These are phyloP conservation scores for Geranium brycei DNA, from an alignment of 345 rosid species.

Conservation along the genomic window DNA sequence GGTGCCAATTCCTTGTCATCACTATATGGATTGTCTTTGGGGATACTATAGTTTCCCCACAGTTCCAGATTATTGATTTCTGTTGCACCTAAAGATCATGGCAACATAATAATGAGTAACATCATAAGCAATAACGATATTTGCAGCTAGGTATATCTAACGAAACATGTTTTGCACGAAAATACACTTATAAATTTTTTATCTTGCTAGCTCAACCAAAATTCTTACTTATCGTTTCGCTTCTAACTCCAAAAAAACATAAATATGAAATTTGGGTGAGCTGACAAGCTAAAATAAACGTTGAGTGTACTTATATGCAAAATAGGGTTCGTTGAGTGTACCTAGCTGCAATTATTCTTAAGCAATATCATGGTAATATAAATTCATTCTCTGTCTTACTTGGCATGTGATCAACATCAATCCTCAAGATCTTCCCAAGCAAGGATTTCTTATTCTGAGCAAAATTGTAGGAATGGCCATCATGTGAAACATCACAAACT, in stretches of 20 bases:
- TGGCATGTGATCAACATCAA: conserved; percentile 31
- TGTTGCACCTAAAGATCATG: conserved; percentile 16
- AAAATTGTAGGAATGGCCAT: conserved; percentile 31
- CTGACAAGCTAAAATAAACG: too few species aligned
- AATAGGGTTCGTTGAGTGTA: too few species aligned
- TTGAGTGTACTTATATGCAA: too few species aligned
- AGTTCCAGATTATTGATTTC: conserved; percentile 17
- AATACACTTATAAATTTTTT: too few species aligned
- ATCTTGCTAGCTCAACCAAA: too few species aligned
- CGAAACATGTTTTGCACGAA: too few species aligned
- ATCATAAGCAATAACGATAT: too few species aligned
- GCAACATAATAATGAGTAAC: not conserved
- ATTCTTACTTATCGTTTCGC: too few species aligned
- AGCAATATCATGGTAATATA: too few species aligned
- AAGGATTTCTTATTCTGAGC: conserved; percentile 43
- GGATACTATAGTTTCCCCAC: conserved; percentile 50
- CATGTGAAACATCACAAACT: conserved; percentile 36
- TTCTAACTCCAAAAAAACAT: not conserved
- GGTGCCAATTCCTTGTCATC: conserved; percentile 27
- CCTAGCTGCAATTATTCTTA: too few species aligned
- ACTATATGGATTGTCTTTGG: conserved; percentile 35
- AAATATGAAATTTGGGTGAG: too few species aligned
- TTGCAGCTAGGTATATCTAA: too few species aligned
- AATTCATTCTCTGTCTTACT: conserved; percentile 10
- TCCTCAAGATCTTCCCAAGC: conserved; percentile 46